phyloP scores from a whole-genome alignment of 1,139 yeast genomes.

The Nakaseomyces sp. region DNA sequence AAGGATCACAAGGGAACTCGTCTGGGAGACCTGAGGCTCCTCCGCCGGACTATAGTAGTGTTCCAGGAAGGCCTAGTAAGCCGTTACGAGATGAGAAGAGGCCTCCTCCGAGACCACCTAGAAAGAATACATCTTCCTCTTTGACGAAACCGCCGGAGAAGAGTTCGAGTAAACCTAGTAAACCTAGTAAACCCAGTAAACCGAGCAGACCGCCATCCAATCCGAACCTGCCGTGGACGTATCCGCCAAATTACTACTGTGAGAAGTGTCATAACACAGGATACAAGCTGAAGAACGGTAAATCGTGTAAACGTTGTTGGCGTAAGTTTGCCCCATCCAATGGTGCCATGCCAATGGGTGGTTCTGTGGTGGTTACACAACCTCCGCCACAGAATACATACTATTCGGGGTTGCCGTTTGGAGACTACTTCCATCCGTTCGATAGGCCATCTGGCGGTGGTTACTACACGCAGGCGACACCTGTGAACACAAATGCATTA shows the following conservation, averaged over 20 bases:
- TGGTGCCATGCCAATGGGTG: slow-evolving; percentile 7
- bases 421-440: slow-evolving; percentile 3
- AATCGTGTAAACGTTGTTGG: slow-evolving; percentile 67
- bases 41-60: neutral
- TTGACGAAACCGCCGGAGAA: slow-evolving; percentile 5
- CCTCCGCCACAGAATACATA: slow-evolving; percentile 21
- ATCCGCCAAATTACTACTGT: slow-evolving; percentile 57
- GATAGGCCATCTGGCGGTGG: slow-evolving; percentile 10
- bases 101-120: neutral
- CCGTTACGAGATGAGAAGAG: neutral
- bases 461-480: slow-evolving; percentile 28
- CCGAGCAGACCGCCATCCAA: slow-evolving; percentile 10
- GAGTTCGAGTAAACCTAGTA: slow-evolving; percentile 5
- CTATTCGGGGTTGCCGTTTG: slow-evolving; percentile 3
- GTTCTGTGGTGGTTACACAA: neutral
- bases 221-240: slow-evolving; percentile 51
- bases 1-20: too few relatives aligned
- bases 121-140: neutral
- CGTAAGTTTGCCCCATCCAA: slow-evolving; percentile 45
- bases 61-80: neutral
- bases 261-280: slow-evolving; percentile 73
- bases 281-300: slow-evolving; percentile 52
- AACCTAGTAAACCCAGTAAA: slow-evolving; percentile 5
- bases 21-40: neutral
- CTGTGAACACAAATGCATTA: slow-evolving; percentile 14